phyloP scores from a whole-genome alignment of 495 filamentous ascomycete species.

The Arthonia radiata region DNA sequence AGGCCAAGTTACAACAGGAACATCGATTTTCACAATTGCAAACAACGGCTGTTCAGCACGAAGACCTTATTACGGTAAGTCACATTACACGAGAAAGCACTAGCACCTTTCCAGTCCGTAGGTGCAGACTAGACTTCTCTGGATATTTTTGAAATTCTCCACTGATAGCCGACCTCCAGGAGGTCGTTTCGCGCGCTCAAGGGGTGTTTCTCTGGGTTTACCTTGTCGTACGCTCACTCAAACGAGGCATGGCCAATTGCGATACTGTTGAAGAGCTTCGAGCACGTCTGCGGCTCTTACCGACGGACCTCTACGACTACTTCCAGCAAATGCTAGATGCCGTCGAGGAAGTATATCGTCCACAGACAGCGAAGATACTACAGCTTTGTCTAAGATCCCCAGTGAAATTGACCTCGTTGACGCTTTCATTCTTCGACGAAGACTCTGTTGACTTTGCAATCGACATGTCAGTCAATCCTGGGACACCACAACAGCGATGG shows the following conservation, averaged over 20 bases:
- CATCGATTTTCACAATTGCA: no score
- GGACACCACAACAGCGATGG: no score
- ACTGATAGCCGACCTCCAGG: no score
- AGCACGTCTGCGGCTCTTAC: conserved; percentile 3
- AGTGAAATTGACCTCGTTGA: not conserved
- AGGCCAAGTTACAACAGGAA: no score
- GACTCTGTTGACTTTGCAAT: conserved; percentile 1
- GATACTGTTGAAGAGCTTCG: conserved; percentile 5
- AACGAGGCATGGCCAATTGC: conserved; percentile 4
- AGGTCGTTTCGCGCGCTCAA: conserved; percentile 7
- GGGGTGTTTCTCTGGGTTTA: conserved; percentile 12
- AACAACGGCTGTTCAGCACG: no score
- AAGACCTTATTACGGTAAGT: no score
- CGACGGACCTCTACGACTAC: conserved; percentile 4
- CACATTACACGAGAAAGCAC: no score
- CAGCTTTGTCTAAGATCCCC: not conserved
- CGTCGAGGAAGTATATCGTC: conserved; percentile 2
- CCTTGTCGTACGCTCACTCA: conserved; percentile 9
- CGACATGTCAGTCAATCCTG: not conserved
- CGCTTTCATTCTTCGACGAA: conserved; percentile 4
- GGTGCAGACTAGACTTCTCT: no score
- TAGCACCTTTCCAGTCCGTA: no score
- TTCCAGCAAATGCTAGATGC: conserved; percentile 2
- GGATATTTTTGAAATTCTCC: no score
- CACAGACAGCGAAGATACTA: conserved; percentile 1